Conservation (phyloP, 1,284 basidiomycete species). For the Melampsora abietis-canadensis region DNA sequence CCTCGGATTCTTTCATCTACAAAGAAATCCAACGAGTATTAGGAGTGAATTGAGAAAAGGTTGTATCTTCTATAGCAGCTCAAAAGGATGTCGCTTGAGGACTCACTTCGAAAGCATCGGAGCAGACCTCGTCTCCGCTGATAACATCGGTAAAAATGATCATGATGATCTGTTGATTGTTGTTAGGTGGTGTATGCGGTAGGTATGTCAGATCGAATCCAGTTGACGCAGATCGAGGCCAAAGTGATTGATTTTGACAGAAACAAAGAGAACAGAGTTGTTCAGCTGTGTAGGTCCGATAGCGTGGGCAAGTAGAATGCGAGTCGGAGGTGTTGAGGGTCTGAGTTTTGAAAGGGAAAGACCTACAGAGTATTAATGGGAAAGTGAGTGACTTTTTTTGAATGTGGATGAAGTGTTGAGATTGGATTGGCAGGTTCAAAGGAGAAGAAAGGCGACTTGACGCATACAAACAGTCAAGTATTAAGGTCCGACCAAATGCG, state of each 20-base stretch:
- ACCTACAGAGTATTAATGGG: background rate
- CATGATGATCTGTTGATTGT: conserved; percentile 8
- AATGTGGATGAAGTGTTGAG: background rate
- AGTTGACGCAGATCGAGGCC: too few species aligned
- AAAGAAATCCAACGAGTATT: background rate
- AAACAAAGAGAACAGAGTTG: too few species aligned
- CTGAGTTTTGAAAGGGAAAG: background rate
- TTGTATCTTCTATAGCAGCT: background rate
- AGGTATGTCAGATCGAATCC: too few species aligned
- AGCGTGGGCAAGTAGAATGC: too few species aligned
- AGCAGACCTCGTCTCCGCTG: conserved; percentile 86
- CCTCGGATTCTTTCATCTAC: conserved; percentile 66
- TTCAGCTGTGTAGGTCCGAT: too few species aligned
- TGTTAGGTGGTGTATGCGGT: too few species aligned
- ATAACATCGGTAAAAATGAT: conserved; percentile 58
- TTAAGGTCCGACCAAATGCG: background rate
- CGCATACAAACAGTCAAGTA: background rate
- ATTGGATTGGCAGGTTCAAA: background rate
- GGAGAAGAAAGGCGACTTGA: background rate
- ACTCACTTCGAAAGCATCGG: conserved; percentile 79
- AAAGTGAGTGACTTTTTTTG: background rate
- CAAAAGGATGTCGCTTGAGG: background rate
- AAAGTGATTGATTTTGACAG: too few species aligned
- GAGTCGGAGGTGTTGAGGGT: background rate
- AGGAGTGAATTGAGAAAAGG: background rate